Evolutionary conservation across 176 grass and related monocot genomes (phyloP).

Genomic region (Oryza longistaminata): DNA sequence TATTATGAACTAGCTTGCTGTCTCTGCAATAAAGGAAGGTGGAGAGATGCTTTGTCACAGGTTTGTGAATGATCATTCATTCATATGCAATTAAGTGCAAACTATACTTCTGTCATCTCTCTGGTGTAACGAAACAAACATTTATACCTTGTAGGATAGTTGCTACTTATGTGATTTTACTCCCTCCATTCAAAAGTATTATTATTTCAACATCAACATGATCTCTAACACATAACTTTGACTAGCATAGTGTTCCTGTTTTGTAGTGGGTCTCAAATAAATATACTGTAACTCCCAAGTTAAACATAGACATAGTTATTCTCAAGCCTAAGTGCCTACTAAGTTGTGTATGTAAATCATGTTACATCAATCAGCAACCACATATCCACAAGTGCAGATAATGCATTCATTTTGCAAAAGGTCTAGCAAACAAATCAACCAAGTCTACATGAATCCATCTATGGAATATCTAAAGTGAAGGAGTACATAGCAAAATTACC

Average conservation of each 20-base stretch:
- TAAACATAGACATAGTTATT: no score
- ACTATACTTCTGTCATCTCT: conserved; percentile 1
- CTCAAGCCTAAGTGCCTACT: neutral
- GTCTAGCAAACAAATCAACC: no score
- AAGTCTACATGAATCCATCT: no score
- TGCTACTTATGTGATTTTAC: conserved; percentile 19
- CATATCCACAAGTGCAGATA: neutral
- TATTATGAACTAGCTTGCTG: conserved; percentile 96
- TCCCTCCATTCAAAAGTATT: neutral
- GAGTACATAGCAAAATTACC: no score
- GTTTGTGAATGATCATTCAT: conserved; percentile 38
- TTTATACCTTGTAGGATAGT: neutral
- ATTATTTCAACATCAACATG: neutral
- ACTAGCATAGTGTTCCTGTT: neutral
- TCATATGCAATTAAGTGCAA: neutral
- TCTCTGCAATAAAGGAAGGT: conserved; percentile 82
- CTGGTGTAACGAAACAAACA: neutral
- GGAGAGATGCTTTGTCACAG: conserved; percentile 91
- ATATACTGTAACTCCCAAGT: no score
- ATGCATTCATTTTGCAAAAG: no score
- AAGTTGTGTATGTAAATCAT: neutral
- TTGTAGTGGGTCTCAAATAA: no score
- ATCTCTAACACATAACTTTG: neutral
- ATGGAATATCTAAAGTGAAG: no score
- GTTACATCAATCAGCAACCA: neutral